Evolutionary conservation across 2,329 filamentous ascomycete species (phyloP), one percentile per base, ranked within the genome.

Genomic region (Penicillium sp.): DNA sequence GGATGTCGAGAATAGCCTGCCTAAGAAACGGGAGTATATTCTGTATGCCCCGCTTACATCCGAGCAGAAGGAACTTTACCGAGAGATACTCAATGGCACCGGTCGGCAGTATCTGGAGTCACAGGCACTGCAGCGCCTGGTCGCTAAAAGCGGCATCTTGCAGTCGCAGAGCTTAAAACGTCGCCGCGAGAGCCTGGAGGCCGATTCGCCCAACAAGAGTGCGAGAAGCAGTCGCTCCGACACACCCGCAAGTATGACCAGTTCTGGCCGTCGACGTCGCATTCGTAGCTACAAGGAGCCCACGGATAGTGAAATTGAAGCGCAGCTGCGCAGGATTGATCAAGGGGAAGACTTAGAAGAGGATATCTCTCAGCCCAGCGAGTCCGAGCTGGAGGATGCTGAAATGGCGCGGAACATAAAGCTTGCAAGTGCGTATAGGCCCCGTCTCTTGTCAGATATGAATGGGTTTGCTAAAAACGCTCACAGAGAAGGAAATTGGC

Each of bases 21-120:
- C 93, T 0, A 94, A 91, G 67, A 98, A 98, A 71, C 80, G 93
- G 18, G 93, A 98, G 63, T 98, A 98, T 52, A 86, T 98, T 3
- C 71, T 98, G 0, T 97, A 93, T 56, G 93, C 93, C 0, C 93
- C 93, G 0, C 81, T 98, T 68, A 95, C 89, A 0, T 78, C 82
- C 16, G 88, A 93, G 52, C 93, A 98, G 60, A 87, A 89, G 2
- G 91, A 96, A 41, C 68, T 98, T 0, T 98, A 98, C 59, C 78
- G 90, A 18, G 79, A 85, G 11, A 95, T 91, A 43, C 70, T 97
- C 1, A 88, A 95, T 53, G 81, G 85, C 36, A 94, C 90, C 2
- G 68, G 69, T 13, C 65, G 72, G 23, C 59, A 67, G 17, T 73
- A 74, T 35, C 64, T 75, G 27, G 71, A 75, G 50, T 66, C 67